phyloP scores from a whole-genome alignment of 1,284 basidiomycete species.

The Sanghuangporus baumii region DNA sequence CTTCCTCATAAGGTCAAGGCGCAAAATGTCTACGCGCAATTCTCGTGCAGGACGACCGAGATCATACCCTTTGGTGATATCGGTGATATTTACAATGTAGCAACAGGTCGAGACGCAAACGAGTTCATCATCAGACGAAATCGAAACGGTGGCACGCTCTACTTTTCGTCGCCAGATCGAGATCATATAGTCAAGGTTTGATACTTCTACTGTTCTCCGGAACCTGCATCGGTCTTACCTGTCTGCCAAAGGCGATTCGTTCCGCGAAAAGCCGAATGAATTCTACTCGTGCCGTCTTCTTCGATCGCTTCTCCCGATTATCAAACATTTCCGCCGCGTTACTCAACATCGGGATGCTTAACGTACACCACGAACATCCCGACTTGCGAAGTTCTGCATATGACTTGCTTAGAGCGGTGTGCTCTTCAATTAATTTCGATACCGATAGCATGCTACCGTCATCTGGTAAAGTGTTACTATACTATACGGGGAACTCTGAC shows the following conservation, averaged over 20 bases:
- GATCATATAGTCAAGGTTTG: constrained; percentile 72
- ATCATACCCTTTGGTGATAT: constrained; percentile 75
- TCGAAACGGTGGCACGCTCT: constrained; percentile 61
- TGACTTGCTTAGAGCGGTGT: constrained; percentile 73
- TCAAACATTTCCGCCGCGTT: constrained; percentile 81
- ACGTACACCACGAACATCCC: constrained; percentile 67
- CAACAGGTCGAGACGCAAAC: constrained; percentile 65
- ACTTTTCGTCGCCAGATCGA: constrained; percentile 62
- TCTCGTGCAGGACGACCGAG: constrained; percentile 72
- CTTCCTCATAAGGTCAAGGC: constrained; percentile 47
- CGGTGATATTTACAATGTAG: constrained; percentile 80
- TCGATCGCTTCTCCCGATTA: constrained; percentile 69
- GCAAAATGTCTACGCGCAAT: constrained; percentile 51
- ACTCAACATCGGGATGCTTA: constrained; percentile 77
- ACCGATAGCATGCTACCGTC: constrained; percentile 60
- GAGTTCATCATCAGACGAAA: constrained; percentile 78
- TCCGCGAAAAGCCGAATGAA: constrained; percentile 64
- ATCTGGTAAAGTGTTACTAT: constrained; percentile 45
- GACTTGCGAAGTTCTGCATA: constrained; percentile 74
- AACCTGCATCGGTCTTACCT: constrained; percentile 3
- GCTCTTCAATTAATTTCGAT: constrained; percentile 73
- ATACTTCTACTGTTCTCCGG: not conserved
- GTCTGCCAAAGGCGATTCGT: constrained; percentile 49
- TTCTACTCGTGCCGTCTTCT: constrained; percentile 46
- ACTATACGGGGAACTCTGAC: not conserved